Conservation (phyloP, 805 yeast species). For the Barnettozyma siamensis region DNA sequence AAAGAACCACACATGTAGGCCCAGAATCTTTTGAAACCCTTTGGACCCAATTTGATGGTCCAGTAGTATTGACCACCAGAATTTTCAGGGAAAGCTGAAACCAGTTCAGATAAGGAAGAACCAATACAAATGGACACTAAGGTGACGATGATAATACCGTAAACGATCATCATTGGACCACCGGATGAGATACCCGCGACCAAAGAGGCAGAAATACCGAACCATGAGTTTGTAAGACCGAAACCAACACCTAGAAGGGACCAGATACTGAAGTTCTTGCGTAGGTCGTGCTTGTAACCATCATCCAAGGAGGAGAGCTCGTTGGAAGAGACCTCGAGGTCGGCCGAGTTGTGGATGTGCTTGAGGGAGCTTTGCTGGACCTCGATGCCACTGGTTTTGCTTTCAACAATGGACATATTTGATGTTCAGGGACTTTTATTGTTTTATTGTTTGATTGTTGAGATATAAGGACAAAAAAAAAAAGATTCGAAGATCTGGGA, state of each 20-base stretch:
- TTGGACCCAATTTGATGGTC: conserved; percentile 47
- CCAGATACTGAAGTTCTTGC: conserved; percentile 32
- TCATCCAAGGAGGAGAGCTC: conserved; percentile 5
- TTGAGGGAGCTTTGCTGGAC: neutral
- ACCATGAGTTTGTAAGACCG: conserved; percentile 56
- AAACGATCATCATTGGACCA: conserved; percentile 51
- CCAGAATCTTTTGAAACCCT: conserved; percentile 27
- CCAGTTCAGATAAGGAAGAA: conserved; percentile 43
- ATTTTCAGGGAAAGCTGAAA: conserved; percentile 43
- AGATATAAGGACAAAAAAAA: neutral
- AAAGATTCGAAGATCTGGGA: too few relatives aligned
- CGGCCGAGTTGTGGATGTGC: neutral
- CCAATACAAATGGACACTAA: conserved; percentile 42
- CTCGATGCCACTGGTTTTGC: neutral
- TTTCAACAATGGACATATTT: neutral
- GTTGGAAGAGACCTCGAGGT: neutral
- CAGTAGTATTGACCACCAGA: conserved; percentile 57
- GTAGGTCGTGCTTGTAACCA: conserved; percentile 16
- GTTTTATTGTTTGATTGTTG: too few relatives aligned
- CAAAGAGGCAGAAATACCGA: conserved; percentile 51
- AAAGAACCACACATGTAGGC: conserved; percentile 52
- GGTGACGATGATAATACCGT: conserved; percentile 48
- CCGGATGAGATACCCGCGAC: conserved; percentile 49
- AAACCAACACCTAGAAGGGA: conserved; percentile 52
- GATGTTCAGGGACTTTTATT: neutral